A percentile compares a stretch with the other conserved stretches of the same genome.
Conservation (phyloP, 2,329 filamentous ascomycete species). For the Ophiosphaerella narmari region DNA sequence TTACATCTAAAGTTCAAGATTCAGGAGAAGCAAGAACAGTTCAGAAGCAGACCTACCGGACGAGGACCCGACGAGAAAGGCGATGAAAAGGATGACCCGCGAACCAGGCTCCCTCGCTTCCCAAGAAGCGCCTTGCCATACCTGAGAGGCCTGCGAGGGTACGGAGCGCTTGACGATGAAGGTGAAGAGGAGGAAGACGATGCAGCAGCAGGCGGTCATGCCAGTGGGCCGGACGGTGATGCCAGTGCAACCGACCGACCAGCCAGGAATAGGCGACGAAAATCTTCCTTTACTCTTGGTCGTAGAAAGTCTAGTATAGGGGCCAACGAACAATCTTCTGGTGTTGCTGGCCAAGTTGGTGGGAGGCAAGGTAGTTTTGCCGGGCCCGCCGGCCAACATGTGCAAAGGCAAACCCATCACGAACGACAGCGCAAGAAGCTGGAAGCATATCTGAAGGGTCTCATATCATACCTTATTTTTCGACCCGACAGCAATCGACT, state of each 20-base stretch:
- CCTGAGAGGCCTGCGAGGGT: conserved; percentile 75
- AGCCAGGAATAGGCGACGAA: conserved; percentile 57
- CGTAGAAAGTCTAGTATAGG: conserved; percentile 63
- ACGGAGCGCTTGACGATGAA: conserved; percentile 63
- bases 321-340: conserved; percentile 31
- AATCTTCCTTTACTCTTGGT: conserved; percentile 61
- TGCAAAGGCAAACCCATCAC: conserved; percentile 64
- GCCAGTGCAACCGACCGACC: conserved; percentile 70
- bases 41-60: conserved; percentile 63
- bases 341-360: conserved; percentile 25
- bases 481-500: conserved; percentile 92
- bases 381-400: conserved; percentile 40
- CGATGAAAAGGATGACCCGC: conserved; percentile 64
- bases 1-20: conserved; percentile 93
- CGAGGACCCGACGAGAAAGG: conserved; percentile 22
- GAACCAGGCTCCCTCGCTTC: conserved; percentile 83
- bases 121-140: conserved; percentile 90
- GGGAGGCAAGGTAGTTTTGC: conserved; percentile 47
- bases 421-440: conserved; percentile 82
- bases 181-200: conserved; percentile 77
- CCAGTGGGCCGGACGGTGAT: conserved; percentile 65
- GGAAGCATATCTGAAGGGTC: conserved; percentile 87
- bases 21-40: conserved; percentile 80
- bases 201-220: conserved; percentile 54
- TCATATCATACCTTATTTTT: conserved; percentile 97